Base-by-base conservation (phyloP, 805 yeast species). In the Sungouiella thailandica region DNA sequence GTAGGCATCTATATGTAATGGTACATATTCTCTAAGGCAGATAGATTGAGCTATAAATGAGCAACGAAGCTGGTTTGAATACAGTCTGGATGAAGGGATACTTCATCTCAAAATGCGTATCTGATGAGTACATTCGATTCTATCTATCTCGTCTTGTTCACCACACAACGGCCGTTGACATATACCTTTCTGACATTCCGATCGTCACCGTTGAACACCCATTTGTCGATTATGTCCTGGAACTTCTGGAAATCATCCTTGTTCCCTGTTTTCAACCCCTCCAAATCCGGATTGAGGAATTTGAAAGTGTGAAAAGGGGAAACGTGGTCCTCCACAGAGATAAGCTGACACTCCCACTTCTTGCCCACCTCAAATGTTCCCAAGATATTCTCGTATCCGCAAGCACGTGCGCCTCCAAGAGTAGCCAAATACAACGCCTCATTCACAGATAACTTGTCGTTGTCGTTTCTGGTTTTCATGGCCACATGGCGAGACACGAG, bases 401-500 rank as follows among this genome's bases (percentile, higher is more conserved):
- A 19, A 7, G 9, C 22, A 7, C 22, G 7, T 7, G 22, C 22
- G 22, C 22, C 22, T 7, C 22, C 22, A 7, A 19, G 22, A 19
- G 22, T 19, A 9, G 22, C 22, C 22, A 19, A 19, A 19, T 19
- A 19, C 22, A 19, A 19, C 9, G 22, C 22, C 22, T 19, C 22
- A 9, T 19, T 19, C 8, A 19, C 22, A 9, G 22, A 19, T 7
- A 19, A 7, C 22, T 19, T 19, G 22, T 7, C 22, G 22, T 7
- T 19, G 22, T 19, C 22, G 8, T 19, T 19, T 19, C 9, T 19
- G 8, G 22, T 19, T 19, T 19, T 19, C 80, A 80, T 77, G 2
- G 83, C 75, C 22, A 80, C 53, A 54, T 81, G 86, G 39, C 87
- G 70, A 1, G 93, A 83, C 7, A 82, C 87, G 29, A 80, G 51